Base-by-base conservation (phyloP, 1,284 basidiomycete species). In the Apiotrichum domesticum region DNA sequence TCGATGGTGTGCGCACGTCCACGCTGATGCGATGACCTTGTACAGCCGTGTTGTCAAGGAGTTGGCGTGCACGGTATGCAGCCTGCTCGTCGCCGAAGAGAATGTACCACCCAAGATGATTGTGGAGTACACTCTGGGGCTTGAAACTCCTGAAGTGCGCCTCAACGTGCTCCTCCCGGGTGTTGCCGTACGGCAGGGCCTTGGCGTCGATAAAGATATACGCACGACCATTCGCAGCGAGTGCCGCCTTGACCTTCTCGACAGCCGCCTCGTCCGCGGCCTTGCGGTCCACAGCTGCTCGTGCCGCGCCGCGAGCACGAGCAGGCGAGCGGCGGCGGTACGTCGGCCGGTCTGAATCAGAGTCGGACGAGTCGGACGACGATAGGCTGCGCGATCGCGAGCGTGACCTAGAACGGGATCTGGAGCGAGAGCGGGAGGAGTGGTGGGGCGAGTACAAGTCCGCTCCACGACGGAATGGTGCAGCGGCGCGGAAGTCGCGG, bases 141-240 rank as follows among this genome's bases (percentile, higher is more conserved):
- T 71, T 72, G 63, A 72, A 75, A n/a, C 63, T 58, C 50, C 67
- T 69, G 59, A 77, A 75, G 59, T 75, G 72, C 42, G 70, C 71
- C 41, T 57, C 58, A 32, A 77, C 55, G 35, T 70, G 63, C 51
- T 63, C 59, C 29, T 73, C 69, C 33, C 63, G 58, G 8, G 54
- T 57, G 14, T 49, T 46, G 13, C 53, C 57, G 3, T 62, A 44
- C 4, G 73, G 67, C 6, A 73, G 54, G n/a, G 61, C 54, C 48
- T 66, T 70, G 29, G 55, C 58, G 35, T 71, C 70, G 57, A 77
- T 68, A 50, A 70, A 69, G 8, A 75, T 55, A 52, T 75, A 68
- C 3, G 68, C 58, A 21, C 63, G 55, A 0, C 66, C 68, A 58
- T 75, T 75, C 35, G 54, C 54, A 11, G 62, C 52, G 45, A 74